Conservation (phyloP, 75 land plant species). For the Adiantum capillusveneris region DNA sequence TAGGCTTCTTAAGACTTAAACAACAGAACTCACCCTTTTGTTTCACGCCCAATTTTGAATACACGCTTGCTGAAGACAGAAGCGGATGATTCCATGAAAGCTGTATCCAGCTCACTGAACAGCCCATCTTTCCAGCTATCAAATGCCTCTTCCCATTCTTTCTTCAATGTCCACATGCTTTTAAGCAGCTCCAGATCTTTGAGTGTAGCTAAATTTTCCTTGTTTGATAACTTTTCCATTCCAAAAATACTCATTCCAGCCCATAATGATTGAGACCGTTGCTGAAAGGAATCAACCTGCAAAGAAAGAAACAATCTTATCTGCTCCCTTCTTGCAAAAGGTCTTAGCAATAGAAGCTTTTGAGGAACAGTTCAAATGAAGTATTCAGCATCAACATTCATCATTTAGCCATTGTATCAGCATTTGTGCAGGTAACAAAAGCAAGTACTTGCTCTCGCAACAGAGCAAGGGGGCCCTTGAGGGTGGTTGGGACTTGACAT, state of each 20-base stretch:
- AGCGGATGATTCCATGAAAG: conserved; percentile 24
- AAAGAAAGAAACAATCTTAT: no score
- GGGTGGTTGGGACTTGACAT: no score
- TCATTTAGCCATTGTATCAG: no score
- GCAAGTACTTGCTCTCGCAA: no score
- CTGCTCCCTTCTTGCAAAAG: no score
- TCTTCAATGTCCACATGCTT: conserved; percentile 24
- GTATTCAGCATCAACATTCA: no score
- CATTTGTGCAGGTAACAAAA: no score
- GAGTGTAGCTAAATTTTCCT: conserved; percentile 25
- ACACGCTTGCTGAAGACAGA: conserved; percentile 23
- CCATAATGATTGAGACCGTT: conserved; percentile 18
- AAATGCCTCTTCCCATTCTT: conserved; percentile 31
- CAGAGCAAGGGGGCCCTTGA: no score
- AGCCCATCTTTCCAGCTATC: conserved; percentile 34
- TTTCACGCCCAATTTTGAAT: conserved; percentile 30
- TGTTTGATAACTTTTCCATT: conserved; percentile 29
- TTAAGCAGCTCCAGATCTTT: conserved; percentile 22
- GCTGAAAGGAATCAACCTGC: conserved; percentile 25
- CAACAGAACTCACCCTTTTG: conserved; percentile 15
- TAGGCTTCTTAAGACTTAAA: not conserved
- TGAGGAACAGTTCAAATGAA: no score
- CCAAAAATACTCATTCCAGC: conserved; percentile 31
- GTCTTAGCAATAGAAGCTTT: no score
- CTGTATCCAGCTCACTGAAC: conserved; percentile 26